phyloP scores from a whole-genome alignment of 192 early-diverging fungal species.

The Funneliformis mosseae region DNA sequence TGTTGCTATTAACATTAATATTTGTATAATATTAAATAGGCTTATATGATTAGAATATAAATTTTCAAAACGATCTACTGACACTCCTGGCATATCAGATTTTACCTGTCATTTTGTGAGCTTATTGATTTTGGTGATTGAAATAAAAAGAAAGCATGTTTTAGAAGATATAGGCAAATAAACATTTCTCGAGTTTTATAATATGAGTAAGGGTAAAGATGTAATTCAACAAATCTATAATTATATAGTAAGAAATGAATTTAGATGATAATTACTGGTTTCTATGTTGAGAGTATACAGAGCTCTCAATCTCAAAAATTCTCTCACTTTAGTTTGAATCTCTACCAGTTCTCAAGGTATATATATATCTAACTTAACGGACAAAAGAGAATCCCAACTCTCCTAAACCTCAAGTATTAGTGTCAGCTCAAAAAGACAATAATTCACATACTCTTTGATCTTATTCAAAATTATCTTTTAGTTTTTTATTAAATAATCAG shows the following conservation, averaged over 20 bases:
- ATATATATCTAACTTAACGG: conserved; percentile 7
- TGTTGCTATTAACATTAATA: not conserved
- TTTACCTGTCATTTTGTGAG: not conserved
- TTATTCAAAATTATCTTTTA: conserved; percentile 12
- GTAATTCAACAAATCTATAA: not conserved
- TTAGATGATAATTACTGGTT: conserved; percentile 26
- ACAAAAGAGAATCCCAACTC: conserved; percentile 9
- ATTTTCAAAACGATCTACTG: not conserved
- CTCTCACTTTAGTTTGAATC: conserved; percentile 13
- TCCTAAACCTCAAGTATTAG: not conserved
- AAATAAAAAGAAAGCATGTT: not conserved
- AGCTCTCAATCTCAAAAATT: conserved; percentile 23
- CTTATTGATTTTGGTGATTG: not conserved
- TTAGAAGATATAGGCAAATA: not conserved
- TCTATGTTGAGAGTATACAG: not conserved
- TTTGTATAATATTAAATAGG: not conserved
- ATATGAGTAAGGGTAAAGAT: not conserved
- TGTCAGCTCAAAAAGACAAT: conserved; percentile 9
- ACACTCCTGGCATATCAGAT: too few relatives aligned
- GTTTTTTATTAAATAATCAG: not conserved
- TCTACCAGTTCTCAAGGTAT: conserved; percentile 26
- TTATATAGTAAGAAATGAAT: not conserved
- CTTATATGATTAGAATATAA: not conserved
- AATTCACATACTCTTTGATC: not conserved
- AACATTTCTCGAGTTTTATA: not conserved